Percentiles rank a stretch among this genome's conserved stretches.
These are phyloP conservation scores for Quercus tomentella DNA, from an alignment of 331 rosid genomes.

Conservation along the genomic window DNA sequence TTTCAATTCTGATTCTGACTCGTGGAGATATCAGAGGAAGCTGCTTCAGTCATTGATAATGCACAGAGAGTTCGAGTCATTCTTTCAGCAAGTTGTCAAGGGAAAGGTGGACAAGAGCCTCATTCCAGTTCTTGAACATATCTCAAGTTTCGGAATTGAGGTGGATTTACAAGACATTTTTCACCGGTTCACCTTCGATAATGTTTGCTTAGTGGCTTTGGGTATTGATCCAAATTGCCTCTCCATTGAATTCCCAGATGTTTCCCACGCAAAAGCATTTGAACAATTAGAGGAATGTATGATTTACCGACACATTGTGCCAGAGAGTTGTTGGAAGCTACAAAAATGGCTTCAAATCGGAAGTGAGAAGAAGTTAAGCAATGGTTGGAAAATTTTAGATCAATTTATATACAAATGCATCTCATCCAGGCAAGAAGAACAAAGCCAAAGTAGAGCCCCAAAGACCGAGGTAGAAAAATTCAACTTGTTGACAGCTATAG, in stretches of 20 bases:
- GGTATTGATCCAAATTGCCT: slow-evolving; percentile 41
- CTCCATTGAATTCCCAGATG: slow-evolving; percentile 27
- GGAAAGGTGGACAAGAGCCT: slow-evolving; percentile 20
- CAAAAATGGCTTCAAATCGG: slow-evolving; percentile 40
- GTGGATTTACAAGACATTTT: slow-evolving; percentile 54
- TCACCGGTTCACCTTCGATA: slow-evolving; percentile 31
- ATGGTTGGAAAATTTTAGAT: slow-evolving; percentile 34
- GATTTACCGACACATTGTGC: slow-evolving; percentile 30
- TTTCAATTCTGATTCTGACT: slow-evolving; percentile 27
- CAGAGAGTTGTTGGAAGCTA: slow-evolving; percentile 38
- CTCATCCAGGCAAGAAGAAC: slow-evolving; percentile 14
- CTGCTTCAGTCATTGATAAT: slow-evolving; percentile 14
- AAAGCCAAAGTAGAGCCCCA: background rate
- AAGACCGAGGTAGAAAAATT: background rate
- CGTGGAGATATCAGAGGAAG: slow-evolving; percentile 38
- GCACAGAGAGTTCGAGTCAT: slow-evolving; percentile 7
- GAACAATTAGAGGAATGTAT: slow-evolving; percentile 30
- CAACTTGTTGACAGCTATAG: slow-evolving; percentile 29
- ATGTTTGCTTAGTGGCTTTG: slow-evolving; percentile 28
- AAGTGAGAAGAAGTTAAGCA: slow-evolving; percentile 17
- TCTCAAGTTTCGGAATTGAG: slow-evolving; percentile 1
- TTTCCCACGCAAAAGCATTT: slow-evolving; percentile 35
- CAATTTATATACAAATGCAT: slow-evolving; percentile 24
- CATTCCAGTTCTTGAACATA: slow-evolving; percentile 24
- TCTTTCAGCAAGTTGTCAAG: slow-evolving; percentile 15